Conservation (phyloP, 2,329 filamentous ascomycete genomes). For the Cytospora schulzeri region DNA sequence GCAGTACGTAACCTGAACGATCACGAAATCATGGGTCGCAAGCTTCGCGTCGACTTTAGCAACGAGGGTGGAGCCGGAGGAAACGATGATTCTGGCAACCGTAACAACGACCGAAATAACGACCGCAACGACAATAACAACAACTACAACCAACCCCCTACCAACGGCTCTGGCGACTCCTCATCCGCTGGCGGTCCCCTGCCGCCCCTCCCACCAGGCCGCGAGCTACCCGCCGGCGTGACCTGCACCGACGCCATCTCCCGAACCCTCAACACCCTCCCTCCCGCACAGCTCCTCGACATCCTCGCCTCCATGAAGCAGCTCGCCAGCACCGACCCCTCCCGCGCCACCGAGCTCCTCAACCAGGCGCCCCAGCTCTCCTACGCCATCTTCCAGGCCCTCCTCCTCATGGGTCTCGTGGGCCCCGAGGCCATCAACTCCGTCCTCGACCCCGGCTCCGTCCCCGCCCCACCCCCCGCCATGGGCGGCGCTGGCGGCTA, state of each 20-base stretch:
- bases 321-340: slow-evolving; percentile 78
- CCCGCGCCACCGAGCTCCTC: slow-evolving; percentile 82
- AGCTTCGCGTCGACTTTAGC: slow-evolving; percentile 92
- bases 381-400: slow-evolving; percentile 92
- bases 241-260: slow-evolving; percentile 90
- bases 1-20: slow-evolving; percentile 96
- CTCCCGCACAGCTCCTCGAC: slow-evolving; percentile 86
- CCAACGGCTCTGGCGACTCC: slow-evolving; percentile 39
- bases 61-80: slow-evolving; percentile 72
- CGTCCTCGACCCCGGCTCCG: slow-evolving; percentile 66
- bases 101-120: slow-evolving; percentile 31
- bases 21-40: slow-evolving; percentile 91
- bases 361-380: slow-evolving; percentile 88
- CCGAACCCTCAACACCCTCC: slow-evolving; percentile 82
- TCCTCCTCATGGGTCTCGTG: slow-evolving; percentile 90
- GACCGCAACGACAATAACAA: slow-evolving; percentile 21
- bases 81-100: slow-evolving; percentile 17
- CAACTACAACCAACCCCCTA: slow-evolving; percentile 26
- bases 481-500: slow-evolving; percentile 39
- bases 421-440: slow-evolving; percentile 80
- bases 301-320: slow-evolving; percentile 94
- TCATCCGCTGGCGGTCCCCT: slow-evolving; percentile 49
- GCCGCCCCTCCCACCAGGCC: slow-evolving; percentile 80
- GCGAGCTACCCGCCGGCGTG: slow-evolving; percentile 80
- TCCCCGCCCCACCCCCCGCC: slow-evolving; percentile 39